phyloP scores from a whole-genome alignment of 1,139 yeast genomes.

The Hyphopichia burtonii region DNA sequence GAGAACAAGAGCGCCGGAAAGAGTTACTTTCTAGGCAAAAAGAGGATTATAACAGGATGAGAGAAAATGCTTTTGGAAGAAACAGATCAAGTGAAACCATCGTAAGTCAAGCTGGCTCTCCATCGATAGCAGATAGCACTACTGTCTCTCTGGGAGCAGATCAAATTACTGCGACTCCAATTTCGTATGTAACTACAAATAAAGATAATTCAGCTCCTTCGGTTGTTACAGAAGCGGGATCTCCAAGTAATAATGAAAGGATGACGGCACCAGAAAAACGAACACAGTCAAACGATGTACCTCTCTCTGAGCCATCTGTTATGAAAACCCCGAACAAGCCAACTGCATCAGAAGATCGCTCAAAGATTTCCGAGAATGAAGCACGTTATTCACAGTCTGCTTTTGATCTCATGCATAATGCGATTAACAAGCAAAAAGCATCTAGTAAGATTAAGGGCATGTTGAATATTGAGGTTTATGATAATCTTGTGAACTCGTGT shows the following conservation, averaged over 20 bases:
- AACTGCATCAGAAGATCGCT: not conserved
- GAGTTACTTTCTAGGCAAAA: constrained; percentile 2
- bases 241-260: too few relatives aligned
- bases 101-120: not conserved
- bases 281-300: too few relatives aligned
- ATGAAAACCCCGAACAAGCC: not conserved
- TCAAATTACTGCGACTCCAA: too few relatives aligned
- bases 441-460: constrained; percentile 10
- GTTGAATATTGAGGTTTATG: constrained; percentile 10
- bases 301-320: too few relatives aligned
- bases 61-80: not conserved
- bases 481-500: constrained; percentile 1
- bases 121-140: too few relatives aligned
- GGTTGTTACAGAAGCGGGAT: too few relatives aligned
- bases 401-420: constrained; percentile 9
- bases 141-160: too few relatives aligned
- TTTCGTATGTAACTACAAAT: too few relatives aligned
- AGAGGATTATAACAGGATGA: not conserved
- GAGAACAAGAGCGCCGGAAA: constrained; percentile 1
- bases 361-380: not conserved
- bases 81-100: not conserved
- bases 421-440: constrained; percentile 2
- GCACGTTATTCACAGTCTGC: constrained; percentile 15
- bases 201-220: too few relatives aligned
- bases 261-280: too few relatives aligned